phyloP scores from a whole-genome alignment of 768 basidiomycete genomes.

The Coprinopsis strossmayeri region DNA sequence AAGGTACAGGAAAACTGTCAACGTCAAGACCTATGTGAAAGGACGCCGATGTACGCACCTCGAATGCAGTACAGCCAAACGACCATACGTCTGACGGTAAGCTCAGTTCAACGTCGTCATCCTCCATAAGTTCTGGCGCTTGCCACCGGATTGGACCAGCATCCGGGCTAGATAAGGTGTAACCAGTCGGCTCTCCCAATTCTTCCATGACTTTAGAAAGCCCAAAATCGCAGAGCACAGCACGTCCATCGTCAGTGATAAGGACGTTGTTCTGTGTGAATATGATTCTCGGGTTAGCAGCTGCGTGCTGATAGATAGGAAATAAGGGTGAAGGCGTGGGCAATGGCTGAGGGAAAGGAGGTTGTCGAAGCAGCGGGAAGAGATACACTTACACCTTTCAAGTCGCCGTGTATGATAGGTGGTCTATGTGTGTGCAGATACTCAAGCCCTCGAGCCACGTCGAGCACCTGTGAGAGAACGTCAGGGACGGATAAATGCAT shows the following conservation, averaged over 20 bases:
- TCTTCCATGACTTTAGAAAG: conserved; percentile 25
- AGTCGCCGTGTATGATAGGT: conserved; percentile 36
- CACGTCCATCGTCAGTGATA: conserved; percentile 24
- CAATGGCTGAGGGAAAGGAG: not conserved
- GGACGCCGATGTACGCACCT: not conserved
- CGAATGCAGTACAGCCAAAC: not conserved
- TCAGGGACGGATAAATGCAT: not conserved
- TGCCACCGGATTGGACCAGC: conserved; percentile 23
- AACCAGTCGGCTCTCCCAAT: conserved; percentile 17
- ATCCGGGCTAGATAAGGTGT: conserved; percentile 16
- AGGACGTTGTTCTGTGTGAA: conserved; percentile 28
- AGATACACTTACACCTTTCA: conserved; percentile 30
- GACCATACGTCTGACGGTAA: not conserved
- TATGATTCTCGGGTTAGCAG: not conserved
- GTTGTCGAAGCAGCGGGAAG: not conserved
- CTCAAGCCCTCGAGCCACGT: conserved; percentile 28
- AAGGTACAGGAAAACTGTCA: too few relatives aligned
- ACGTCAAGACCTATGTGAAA: not conserved
- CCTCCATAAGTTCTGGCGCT: conserved; percentile 23
- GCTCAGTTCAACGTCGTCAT: not conserved
- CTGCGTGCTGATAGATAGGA: too few relatives aligned
- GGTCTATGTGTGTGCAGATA: conserved; percentile 32
- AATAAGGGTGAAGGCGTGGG: not conserved
- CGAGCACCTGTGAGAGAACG: conserved; percentile 23
- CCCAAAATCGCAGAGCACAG: conserved; percentile 26